Evolutionary conservation across 169 alveolate genomes (phyloP), one percentile per base, ranked within the genome.

Genomic region (Cryptosporidium sp.): DNA sequence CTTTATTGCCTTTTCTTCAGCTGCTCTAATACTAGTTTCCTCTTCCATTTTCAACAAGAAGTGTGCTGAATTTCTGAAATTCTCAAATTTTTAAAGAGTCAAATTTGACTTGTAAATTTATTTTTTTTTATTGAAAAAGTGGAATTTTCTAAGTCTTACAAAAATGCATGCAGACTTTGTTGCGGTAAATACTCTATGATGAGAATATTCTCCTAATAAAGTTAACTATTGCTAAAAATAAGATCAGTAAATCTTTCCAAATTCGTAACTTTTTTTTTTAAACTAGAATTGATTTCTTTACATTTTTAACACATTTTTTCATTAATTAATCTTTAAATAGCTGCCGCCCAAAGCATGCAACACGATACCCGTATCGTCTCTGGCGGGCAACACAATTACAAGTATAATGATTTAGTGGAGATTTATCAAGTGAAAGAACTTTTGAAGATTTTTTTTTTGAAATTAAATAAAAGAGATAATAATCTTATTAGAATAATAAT

Each of bases 311-410:
- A 39, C 75, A 8, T 37, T 42, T 70, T 44, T 45, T 37, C 6
- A 37, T 5, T 5, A 37, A 37, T 37, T 70, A 70, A 70, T 70
- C 85, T 26, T 52, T 12, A 23, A 70, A 23, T 39, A 45, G 35
- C 3, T n/a, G 26, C 85, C 85, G 80, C 80, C 67, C 21, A 73
- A 29, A 53, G 60, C 86, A 73, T 73, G 86, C 86, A 73, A 10
- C n/a, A n/a, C 86, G 86, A 73, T 73, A 73, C 86, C 70, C 86
- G 86, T 73, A 31, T 39, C 9, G 86, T 52, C 86, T 73, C 33
- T 23, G 86, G 86, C 86, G 86, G 86, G 44, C 18, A 60, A 7
- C 14, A 0, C 6, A 6, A 31, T 31, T 56, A 3, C 14, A 23
- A 56, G 8, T n/a, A 56, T 5, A 7, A 53, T n/a, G 14, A n/a